phyloP scores from a whole-genome alignment of 2,329 filamentous ascomycete genomes.

The Aspergillus proliferans region DNA sequence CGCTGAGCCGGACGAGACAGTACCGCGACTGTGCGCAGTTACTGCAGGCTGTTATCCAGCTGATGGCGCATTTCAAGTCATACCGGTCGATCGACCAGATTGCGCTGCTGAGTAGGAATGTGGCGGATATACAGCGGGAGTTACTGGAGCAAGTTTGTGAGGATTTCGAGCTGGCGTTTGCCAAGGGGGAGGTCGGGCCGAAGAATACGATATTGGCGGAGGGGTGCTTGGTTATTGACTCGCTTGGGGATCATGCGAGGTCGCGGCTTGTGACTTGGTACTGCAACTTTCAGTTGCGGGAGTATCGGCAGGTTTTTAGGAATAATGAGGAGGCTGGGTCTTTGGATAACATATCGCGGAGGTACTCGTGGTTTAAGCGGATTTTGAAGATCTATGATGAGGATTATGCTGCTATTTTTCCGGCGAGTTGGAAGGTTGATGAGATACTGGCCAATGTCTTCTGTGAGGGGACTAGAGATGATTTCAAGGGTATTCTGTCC shows the following conservation, averaged over 20 bases:
- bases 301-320: slow-evolving; percentile 92
- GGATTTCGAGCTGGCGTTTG: slow-evolving; percentile 93
- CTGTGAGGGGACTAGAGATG: slow-evolving; percentile 90
- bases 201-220: slow-evolving; percentile 70
- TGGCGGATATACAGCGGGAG: slow-evolving; percentile 87
- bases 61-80: slow-evolving; percentile 98
- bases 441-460: slow-evolving; percentile 87
- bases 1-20: slow-evolving; percentile 75
- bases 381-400: slow-evolving; percentile 95
- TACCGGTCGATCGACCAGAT: slow-evolving; percentile 98
- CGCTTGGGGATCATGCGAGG: slow-evolving; percentile 79
- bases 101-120: slow-evolving; percentile 82
- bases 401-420: slow-evolving; percentile 84
- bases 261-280: slow-evolving; percentile 88
- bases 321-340: slow-evolving; percentile 95
- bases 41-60: slow-evolving; percentile 88
- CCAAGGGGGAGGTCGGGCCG: slow-evolving; percentile 71
- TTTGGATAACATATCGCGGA: slow-evolving; percentile 88
- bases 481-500: slow-evolving; percentile 89
- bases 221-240: slow-evolving; percentile 90
- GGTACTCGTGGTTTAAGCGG: slow-evolving; percentile 94
- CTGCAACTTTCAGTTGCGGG: slow-evolving; percentile 90
- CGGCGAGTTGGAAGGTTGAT: slow-evolving; percentile 78
- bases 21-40: slow-evolving; percentile 93
- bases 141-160: slow-evolving; percentile 97